Conservation (phyloP, 2,329 filamentous ascomycete species). For the Aspergillus carbonarius region DNA sequence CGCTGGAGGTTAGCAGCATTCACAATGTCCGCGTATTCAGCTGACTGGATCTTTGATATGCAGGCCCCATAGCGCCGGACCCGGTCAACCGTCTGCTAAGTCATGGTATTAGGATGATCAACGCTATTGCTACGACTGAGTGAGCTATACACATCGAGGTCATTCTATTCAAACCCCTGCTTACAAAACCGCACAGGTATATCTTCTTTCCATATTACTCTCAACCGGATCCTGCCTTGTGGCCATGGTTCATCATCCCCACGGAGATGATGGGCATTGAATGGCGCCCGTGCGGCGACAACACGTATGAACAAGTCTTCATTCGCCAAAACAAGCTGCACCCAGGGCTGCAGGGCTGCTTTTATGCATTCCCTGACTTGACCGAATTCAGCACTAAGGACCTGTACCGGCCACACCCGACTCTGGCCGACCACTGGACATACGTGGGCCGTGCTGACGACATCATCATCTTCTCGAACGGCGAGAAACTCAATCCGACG, state of each 20-base stretch:
- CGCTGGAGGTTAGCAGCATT: background rate
- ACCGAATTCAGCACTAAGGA: constrained; percentile 26
- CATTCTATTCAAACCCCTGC: background rate
- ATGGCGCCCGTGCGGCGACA: constrained; percentile 21
- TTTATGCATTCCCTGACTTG: constrained; percentile 31
- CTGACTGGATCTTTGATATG: background rate
- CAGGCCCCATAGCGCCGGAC: background rate
- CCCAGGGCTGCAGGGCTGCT: constrained; percentile 24
- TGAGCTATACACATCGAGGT: background rate
- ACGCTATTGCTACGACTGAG: constrained; percentile 5
- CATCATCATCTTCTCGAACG: constrained; percentile 24
- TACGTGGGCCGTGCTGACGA: constrained; percentile 25
- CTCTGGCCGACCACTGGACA: constrained; percentile 23
- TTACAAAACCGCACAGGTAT: background rate
- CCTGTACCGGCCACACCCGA: constrained; percentile 20
- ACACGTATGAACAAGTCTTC: constrained; percentile 38
- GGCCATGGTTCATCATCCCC: constrained; percentile 6
- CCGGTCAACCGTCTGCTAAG: background rate
- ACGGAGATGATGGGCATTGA: constrained; percentile 20
- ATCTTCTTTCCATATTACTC: constrained; percentile 10
- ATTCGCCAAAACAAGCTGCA: constrained; percentile 29
- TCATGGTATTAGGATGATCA: background rate
- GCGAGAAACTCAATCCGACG: constrained; percentile 21
- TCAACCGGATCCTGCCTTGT: constrained; percentile 16
- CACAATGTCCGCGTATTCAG: background rate